A percentile compares a stretch with the other conserved stretches of the same genome.
Evolutionary conservation across 805 yeast genomes (phyloP).

Genomic region (Millerozyma miso): DNA sequence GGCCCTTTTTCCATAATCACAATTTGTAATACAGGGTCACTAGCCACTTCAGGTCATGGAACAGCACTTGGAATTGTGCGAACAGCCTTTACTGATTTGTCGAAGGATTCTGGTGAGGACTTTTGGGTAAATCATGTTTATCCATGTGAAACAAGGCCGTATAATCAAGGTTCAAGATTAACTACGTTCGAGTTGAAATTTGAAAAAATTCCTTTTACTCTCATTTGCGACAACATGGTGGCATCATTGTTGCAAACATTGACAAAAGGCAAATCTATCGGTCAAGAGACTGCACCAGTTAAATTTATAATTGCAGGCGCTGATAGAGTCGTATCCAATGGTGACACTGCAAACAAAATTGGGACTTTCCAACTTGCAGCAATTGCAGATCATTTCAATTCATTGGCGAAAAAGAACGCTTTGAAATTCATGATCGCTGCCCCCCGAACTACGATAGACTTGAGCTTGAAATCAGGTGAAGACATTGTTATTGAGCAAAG

Average conservation of each 20-base stretch:
- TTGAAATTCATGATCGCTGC: constrained; percentile 92
- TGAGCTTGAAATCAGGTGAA: constrained; percentile 59
- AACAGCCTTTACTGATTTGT: constrained; percentile 50
- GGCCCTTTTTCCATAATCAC: constrained; percentile 82
- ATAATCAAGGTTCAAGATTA: constrained; percentile 91
- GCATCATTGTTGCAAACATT: constrained; percentile 61
- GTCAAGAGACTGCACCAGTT: constrained; percentile 53
- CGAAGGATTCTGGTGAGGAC: constrained; percentile 24
- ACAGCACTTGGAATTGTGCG: constrained; percentile 93
- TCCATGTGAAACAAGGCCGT: constrained; percentile 93
- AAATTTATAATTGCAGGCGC: constrained; percentile 92
- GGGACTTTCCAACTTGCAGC: constrained; percentile 90
- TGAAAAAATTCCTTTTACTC: constrained; percentile 82
- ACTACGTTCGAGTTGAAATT: constrained; percentile 88
- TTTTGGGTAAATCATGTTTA: constrained; percentile 66
- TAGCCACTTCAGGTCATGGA: constrained; percentile 97
- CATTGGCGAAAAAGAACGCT: constrained; percentile 6
- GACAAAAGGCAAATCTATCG: constrained; percentile 20
- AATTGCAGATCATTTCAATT: constrained; percentile 52
- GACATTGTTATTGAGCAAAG: constrained; percentile 85
- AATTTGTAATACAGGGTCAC: constrained; percentile 92
- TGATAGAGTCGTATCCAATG: constrained; percentile 87
- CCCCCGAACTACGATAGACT: constrained; percentile 87
- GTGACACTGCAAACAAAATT: constrained; percentile 94
- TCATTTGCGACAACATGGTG: constrained; percentile 90